phyloP scores from a whole-genome alignment of 2,329 filamentous ascomycete species.

The Sporothrix sp. region DNA sequence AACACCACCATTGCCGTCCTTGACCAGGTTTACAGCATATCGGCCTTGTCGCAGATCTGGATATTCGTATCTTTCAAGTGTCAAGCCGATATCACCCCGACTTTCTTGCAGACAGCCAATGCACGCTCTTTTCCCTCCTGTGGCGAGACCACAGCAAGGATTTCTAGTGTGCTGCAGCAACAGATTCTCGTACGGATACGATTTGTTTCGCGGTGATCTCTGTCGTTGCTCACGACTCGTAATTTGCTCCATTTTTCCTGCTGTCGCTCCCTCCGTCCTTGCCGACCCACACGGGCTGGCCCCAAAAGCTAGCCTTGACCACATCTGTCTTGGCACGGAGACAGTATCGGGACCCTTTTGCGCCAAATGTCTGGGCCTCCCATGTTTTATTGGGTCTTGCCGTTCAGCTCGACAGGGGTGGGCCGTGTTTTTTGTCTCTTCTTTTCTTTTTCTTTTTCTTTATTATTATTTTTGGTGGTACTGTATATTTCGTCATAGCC shows the following conservation, averaged over 20 bases:
- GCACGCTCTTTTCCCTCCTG: background rate
- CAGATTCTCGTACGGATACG: too few species aligned
- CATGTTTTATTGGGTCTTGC: background rate
- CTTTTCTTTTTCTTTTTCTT: background rate
- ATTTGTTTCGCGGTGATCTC: too few species aligned
- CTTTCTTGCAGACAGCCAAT: background rate
- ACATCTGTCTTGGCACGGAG: background rate
- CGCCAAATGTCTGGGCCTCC: background rate
- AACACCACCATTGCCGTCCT: background rate
- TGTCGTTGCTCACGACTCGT: background rate
- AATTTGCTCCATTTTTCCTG: conserved; percentile 7
- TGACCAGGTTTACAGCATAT: background rate
- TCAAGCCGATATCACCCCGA: background rate
- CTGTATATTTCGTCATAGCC: conserved; percentile 3
- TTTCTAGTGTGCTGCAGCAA: too few species aligned
- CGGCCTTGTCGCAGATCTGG: background rate
- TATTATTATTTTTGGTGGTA: background rate
- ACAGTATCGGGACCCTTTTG: background rate
- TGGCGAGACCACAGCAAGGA: too few species aligned
- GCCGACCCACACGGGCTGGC: background rate
- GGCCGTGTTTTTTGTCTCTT: too few species aligned
- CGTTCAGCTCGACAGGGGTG: conserved; percentile 5
- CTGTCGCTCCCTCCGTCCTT: background rate
- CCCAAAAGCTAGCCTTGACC: background rate
- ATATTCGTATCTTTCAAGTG: background rate